Evolutionary conservation across 352 stramenopile species (phyloP).

Genomic region (Globisporangium nagaii): DNA sequence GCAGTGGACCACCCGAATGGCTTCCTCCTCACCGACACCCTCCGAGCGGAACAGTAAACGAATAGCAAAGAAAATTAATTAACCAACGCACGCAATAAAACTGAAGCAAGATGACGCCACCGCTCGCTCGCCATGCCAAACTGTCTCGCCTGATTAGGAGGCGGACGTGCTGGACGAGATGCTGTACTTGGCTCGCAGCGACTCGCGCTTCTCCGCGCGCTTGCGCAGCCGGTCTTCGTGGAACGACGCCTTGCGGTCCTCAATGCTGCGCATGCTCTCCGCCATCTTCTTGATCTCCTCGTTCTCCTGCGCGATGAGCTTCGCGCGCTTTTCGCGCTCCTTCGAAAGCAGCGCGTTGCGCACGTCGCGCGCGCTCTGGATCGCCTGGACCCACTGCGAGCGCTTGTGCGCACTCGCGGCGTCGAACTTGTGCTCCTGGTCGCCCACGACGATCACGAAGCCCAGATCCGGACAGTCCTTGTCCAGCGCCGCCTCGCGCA

Average conservation of each 20-base stretch:
- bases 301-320: constrained; percentile 54
- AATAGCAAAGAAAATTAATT: too few species aligned
- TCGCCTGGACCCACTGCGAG: constrained; percentile 56
- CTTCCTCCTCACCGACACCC: too few species aligned
- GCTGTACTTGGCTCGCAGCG: constrained; percentile 69
- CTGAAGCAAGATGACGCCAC: too few species aligned
- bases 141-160: background rate
- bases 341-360: constrained; percentile 32
- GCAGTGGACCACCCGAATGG: too few species aligned
- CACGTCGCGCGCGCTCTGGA: constrained; percentile 40
- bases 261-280: constrained; percentile 38
- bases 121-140: too few species aligned
- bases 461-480: constrained; percentile 50
- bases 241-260: constrained; percentile 60
- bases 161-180: constrained; percentile 22
- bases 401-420: constrained; percentile 35
- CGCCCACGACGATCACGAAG: constrained; percentile 38
- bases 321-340: constrained; percentile 48
- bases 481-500: constrained; percentile 37
- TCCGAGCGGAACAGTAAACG: too few species aligned
- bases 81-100: too few species aligned
- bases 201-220: constrained; percentile 53
- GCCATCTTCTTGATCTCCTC: constrained; percentile 51
- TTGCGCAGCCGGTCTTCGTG: constrained; percentile 59
- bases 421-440: constrained; percentile 59